Evolutionary conservation across 75 land plant species (phyloP).

Genomic region (Pseudotsuga menziesii): DNA sequence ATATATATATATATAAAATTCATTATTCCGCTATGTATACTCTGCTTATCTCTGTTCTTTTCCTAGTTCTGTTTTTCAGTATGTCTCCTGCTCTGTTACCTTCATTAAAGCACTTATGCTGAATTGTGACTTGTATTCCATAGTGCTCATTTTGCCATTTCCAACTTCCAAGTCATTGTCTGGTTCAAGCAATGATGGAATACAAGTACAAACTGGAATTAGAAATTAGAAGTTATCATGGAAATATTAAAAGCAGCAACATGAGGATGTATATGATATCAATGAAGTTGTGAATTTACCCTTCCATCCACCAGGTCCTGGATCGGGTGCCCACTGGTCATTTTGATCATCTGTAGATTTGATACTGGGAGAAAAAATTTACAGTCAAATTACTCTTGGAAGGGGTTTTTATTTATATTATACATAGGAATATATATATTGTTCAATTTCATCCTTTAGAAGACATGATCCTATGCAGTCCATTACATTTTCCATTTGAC

Average conservation of each 20-base stretch:
- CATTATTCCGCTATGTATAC: background rate
- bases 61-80: too few relatives aligned
- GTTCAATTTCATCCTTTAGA: background rate
- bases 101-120: slow-evolving; percentile 88
- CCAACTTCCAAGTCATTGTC: slow-evolving; percentile 96
- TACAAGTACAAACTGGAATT: too few relatives aligned
- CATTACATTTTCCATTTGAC: slow-evolving; percentile 80
- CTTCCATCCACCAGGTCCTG: slow-evolving; percentile 81
- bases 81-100: slow-evolving; percentile 41
- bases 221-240: too few relatives aligned
- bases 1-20: too few relatives aligned
- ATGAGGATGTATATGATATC: background rate
- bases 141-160: slow-evolving; percentile 77
- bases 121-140: slow-evolving; percentile 81
- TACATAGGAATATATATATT: background rate
- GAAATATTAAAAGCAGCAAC: background rate
- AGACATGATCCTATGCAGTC: too few relatives aligned
- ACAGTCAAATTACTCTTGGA: background rate
- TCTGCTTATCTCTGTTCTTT: too few relatives aligned
- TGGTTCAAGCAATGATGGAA: slow-evolving; percentile 8
- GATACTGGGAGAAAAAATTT: slow-evolving; percentile 31
- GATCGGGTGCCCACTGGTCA: slow-evolving; percentile 63
- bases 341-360: slow-evolving; percentile 53
- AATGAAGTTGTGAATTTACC: slow-evolving; percentile 24
- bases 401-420: background rate